phyloP scores from a whole-genome alignment of 768 basidiomycete genomes.

The Lactarius sp. region DNA sequence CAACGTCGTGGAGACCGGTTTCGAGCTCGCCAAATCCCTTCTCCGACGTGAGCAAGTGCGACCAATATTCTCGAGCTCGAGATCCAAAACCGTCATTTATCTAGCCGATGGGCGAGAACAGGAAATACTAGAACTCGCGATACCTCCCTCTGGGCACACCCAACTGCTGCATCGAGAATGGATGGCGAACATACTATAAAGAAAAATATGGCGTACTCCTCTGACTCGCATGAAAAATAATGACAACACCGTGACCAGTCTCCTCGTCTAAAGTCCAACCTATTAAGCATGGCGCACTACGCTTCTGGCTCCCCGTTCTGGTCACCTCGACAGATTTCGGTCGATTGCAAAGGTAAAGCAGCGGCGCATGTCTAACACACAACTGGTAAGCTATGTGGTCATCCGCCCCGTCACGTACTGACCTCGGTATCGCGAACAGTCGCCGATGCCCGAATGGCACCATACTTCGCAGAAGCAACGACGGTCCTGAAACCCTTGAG shows the following conservation, averaged over 20 bases:
- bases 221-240: not conserved
- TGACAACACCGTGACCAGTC: not conserved
- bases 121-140: too few relatives aligned
- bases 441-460: not conserved
- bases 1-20: too few relatives aligned
- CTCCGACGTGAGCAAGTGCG: too few relatives aligned
- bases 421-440: not conserved
- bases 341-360: not conserved
- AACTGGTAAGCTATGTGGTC: not conserved
- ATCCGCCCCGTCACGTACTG: not conserved
- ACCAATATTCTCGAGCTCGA: too few relatives aligned
- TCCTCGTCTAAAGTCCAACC: not conserved
- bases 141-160: not conserved
- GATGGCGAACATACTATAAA: not conserved
- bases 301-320: not conserved
- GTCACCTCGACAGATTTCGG: not conserved
- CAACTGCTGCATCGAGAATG: not conserved
- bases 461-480: constrained; percentile 10
- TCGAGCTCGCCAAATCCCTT: too few relatives aligned
- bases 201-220: not conserved
- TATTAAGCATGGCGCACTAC: not conserved
- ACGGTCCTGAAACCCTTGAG: not conserved
- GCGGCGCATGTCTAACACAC: not conserved
- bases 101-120: too few relatives aligned
- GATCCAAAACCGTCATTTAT: too few relatives aligned